Conservation (phyloP, 306 rosid species). For the Dryas drummondii region DNA sequence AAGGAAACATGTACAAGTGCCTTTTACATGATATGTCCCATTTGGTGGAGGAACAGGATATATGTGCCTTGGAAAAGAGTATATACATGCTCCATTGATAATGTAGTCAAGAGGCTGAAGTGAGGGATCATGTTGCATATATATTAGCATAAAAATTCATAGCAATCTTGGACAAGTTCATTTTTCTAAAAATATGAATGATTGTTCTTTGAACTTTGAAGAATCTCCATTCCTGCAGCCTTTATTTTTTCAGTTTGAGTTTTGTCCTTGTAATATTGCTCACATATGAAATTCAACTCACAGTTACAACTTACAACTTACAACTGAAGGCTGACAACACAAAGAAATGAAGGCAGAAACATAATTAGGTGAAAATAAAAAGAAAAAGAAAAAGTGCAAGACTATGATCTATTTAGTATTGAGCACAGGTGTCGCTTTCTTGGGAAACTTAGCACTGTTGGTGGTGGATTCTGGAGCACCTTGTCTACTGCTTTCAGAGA, state of each 20-base stretch:
- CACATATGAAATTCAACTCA: too few relatives aligned
- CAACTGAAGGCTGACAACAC: neutral
- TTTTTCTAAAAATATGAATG: too few relatives aligned
- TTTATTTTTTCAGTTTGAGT: too few relatives aligned
- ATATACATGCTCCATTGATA: too few relatives aligned
- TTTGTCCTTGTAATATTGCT: too few relatives aligned
- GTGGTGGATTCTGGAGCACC: constrained; percentile 30
- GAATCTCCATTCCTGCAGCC: too few relatives aligned
- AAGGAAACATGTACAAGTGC: neutral
- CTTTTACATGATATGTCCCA: neutral
- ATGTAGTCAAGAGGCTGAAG: neutral
- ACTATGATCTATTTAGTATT: neutral
- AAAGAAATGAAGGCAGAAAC: too few relatives aligned
- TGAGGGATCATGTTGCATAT: neutral
- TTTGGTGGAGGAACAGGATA: neutral
- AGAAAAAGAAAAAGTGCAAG: neutral
- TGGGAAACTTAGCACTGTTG: constrained; percentile 21
- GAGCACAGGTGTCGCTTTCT: constrained; percentile 18
- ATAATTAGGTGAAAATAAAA: neutral
- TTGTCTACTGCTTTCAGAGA: neutral
- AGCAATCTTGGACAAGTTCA: too few relatives aligned
- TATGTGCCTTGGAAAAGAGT: neutral
- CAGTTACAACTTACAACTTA: neutral
- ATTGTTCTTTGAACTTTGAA: too few relatives aligned
- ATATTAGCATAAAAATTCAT: too few relatives aligned